Evolutionary conservation across 345 rosid genomes (phyloP), one percentile per base, ranked within the genome.

Genomic region (Boechera retrofracta): DNA sequence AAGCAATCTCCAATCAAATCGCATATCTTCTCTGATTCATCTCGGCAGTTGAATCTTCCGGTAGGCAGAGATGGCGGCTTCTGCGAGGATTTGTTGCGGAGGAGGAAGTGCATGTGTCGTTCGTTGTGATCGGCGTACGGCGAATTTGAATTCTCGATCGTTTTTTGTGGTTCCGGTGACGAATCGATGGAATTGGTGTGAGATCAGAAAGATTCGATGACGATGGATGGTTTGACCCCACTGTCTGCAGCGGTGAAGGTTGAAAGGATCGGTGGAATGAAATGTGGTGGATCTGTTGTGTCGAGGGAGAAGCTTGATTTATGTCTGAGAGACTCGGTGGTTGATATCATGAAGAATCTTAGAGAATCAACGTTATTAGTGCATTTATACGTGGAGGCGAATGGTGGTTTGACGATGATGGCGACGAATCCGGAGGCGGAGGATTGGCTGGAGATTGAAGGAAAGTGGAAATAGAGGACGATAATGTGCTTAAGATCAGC

Each of bases 281-380:
- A 44, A 42, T 51, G 64, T 28, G 56, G 69, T 33, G 79, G 78
- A 26, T 32, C 77, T 8, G 75, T 80, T 5, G 73, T 78, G 16
- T 72, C 76, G 78, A 6, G 70, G 10, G 91, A 86, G 44, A 87
- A 76, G 73, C 45, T 93, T 5, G 98, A 93, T 60, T 78, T 76
- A 31, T 93, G 98, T 97, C 81, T 91, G 88, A 80, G 77, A 11
- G 84, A 77, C 11, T 93, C 98, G 39, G 97, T 91, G 72, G 81
- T 41, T 64, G 93, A 91, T 78, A 89, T 93, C 55, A 93, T 93
- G 13, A 84, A 84, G 85, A 91, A 84, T 57, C 77, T 93, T 3
- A 68, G 82, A 44, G 84, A 84, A 52, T 87, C 93, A 26, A 93
- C 97, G 65, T 61, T 91, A 36, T 61, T 93, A 53, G 85, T 93